Conservation (phyloP, 139 green algal genomes). For the Mesotaenium endlicherianum region DNA sequence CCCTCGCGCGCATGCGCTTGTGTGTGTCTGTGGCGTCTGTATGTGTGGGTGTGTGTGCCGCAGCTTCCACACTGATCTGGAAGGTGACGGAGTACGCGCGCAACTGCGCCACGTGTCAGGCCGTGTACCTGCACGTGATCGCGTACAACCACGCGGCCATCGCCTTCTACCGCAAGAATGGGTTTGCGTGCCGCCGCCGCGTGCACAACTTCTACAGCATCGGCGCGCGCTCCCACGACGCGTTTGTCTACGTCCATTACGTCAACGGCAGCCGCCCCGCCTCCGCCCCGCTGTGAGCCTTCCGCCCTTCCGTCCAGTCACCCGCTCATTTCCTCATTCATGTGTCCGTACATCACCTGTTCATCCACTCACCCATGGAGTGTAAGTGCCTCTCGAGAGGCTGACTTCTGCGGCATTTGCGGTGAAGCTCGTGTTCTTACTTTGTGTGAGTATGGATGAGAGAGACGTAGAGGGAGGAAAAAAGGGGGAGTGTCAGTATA, state of each 20-base stretch:
- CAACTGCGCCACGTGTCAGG: neutral
- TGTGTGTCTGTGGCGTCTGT: neutral
- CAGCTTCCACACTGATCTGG: conserved; percentile 39
- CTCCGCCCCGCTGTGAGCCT: conserved; percentile 24
- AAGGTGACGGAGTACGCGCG: conserved; percentile 33
- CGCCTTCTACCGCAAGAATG: conserved; percentile 29
- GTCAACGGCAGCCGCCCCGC: conserved; percentile 39
- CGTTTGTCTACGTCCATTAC: conserved; percentile 39
- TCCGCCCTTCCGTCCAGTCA: neutral
- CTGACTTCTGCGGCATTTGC: too few species aligned
- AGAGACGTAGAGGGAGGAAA: too few species aligned
- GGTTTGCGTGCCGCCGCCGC: conserved; percentile 12
- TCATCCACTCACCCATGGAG: too few species aligned
- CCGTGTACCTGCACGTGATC: conserved; percentile 49
- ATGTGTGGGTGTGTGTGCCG: neutral
- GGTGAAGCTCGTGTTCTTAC: too few species aligned
- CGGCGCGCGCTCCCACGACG: conserved; percentile 4
- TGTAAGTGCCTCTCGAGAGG: too few species aligned
- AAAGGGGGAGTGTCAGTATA: too few species aligned
- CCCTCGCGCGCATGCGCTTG: too few species aligned
- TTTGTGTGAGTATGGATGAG: too few species aligned
- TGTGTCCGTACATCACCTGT: too few species aligned
- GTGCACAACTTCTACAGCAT: conserved; percentile 36
- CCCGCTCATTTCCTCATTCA: too few species aligned
- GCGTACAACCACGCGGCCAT: conserved; percentile 39